A percentile compares a stretch with the other conserved stretches of the same genome.
Conservation (phyloP, 495 filamentous ascomycete genomes). For the Neurospora sp. region DNA sequence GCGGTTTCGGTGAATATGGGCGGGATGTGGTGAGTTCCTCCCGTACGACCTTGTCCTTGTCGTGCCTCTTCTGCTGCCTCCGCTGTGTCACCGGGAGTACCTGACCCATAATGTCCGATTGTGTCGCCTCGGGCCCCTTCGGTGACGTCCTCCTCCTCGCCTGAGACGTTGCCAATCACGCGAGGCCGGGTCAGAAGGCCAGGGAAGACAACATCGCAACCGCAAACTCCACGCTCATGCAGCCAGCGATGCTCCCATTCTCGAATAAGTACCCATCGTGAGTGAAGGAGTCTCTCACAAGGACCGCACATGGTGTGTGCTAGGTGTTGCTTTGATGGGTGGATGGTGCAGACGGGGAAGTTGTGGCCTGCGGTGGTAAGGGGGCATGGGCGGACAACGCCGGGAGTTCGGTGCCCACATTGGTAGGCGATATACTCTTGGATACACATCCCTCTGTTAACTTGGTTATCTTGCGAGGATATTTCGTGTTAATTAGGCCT, state of each 20-base stretch:
- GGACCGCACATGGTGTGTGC: conserved; percentile 26
- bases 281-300: conserved; percentile 30
- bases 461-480: background rate
- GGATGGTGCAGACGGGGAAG: conserved; percentile 23
- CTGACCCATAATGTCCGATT: background rate
- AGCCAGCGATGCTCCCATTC: conserved; percentile 39
- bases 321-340: conserved; percentile 18
- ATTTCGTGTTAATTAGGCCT: background rate
- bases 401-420: conserved; percentile 31
- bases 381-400: conserved; percentile 31
- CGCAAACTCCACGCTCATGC: conserved; percentile 35
- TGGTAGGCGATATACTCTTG: conserved; percentile 33
- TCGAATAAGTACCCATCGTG: conserved; percentile 27
- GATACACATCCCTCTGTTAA: conserved; percentile 27
- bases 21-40: conserved; percentile 2
- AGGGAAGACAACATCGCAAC: conserved; percentile 29
- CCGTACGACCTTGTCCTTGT: background rate
- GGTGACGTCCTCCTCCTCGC: background rate
- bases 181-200: conserved; percentile 21
- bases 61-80: background rate
- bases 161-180: conserved; percentile 10
- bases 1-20: conserved; percentile 18
- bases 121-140: background rate
- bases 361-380: conserved; percentile 26
- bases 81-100: background rate